A percentile compares a stretch with the other conserved stretches of the same genome.
phyloP scores from a whole-genome alignment of 1,139 yeast species.

The Kodamaea sp. region DNA sequence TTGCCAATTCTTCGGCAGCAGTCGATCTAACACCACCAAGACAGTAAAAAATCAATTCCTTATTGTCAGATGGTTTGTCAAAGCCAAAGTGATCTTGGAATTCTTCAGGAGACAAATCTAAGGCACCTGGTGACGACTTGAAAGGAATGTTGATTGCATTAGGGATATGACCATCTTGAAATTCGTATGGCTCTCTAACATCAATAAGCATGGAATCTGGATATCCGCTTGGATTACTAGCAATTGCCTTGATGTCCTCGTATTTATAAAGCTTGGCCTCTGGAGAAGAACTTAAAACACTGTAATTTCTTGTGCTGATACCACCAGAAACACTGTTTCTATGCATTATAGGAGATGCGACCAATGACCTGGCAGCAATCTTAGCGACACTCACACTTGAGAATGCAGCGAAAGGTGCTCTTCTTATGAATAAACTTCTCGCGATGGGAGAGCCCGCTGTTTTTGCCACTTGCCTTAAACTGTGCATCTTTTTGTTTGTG shows the following conservation, averaged over 20 bases:
- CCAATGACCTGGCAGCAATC: constrained; percentile 1
- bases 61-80: constrained; percentile 67
- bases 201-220: constrained; percentile 63
- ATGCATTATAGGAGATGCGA: constrained; percentile 1
- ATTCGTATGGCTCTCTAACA: constrained; percentile 90
- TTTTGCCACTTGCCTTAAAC: constrained; percentile 7
- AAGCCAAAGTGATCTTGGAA: constrained; percentile 80
- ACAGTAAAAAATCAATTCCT: constrained; percentile 86
- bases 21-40: constrained; percentile 89
- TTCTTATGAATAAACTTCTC: background rate
- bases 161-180: constrained; percentile 68
- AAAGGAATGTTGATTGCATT: constrained; percentile 83
- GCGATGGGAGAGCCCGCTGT: background rate
- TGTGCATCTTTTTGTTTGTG: constrained; percentile 1
- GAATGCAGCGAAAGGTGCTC: background rate
- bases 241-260: constrained; percentile 51
- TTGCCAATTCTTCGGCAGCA: constrained; percentile 88
- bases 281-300: constrained; percentile 20
- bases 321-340: background rate
- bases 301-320: constrained; percentile 10
- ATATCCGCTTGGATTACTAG: constrained; percentile 31
- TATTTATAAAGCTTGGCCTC: constrained; percentile 55
- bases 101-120: constrained; percentile 73
- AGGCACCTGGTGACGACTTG: constrained; percentile 92
- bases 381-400: too few species aligned